Percentiles rank a stretch among this genome's conserved stretches.
Conservation (phyloP, 352 stramenopile genomes). For the Globisporangium heterothallicum region DNA sequence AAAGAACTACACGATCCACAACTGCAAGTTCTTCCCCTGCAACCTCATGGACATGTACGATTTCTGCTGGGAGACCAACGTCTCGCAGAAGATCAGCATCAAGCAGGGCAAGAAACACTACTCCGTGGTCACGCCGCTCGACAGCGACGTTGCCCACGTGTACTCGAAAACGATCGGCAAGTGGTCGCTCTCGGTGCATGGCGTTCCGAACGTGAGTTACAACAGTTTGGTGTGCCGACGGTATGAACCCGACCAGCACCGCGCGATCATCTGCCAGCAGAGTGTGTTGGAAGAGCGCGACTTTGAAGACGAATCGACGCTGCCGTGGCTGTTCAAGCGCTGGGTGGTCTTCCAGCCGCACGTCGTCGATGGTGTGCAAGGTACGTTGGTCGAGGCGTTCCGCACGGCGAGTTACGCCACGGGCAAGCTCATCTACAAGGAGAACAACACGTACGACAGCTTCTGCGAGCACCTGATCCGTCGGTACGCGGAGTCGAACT, state of each 20-base stretch:
- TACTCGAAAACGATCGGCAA: conserved; percentile 83
- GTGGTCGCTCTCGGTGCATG: conserved; percentile 79
- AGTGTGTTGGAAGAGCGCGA: conserved; percentile 80
- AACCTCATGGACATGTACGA: conserved; percentile 72
- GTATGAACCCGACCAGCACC: conserved; percentile 41
- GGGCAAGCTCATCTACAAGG: conserved; percentile 81
- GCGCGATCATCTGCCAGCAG: conserved; percentile 80
- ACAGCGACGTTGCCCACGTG: conserved; percentile 70
- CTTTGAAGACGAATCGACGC: conserved; percentile 71
- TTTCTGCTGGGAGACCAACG: conserved; percentile 86
- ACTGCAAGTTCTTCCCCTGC: conserved; percentile 84
- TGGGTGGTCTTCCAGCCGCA: conserved; percentile 82
- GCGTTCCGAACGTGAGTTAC: conserved; percentile 82
- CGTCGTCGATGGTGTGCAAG: conserved; percentile 63
- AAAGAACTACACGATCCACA: conserved; percentile 88
- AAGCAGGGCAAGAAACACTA: conserved; percentile 80
- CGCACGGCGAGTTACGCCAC: conserved; percentile 82
- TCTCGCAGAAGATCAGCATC: conserved; percentile 69
- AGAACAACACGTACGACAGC: conserved; percentile 87
- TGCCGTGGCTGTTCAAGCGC: conserved; percentile 85
- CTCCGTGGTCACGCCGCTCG: conserved; percentile 70
- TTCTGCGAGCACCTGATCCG: conserved; percentile 87
- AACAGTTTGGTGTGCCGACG: conserved; percentile 75
- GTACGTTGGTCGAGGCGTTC: conserved; percentile 77
- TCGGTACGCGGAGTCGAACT: conserved; percentile 81